Base-by-base conservation (phyloP, 805 yeast genomes). In the Maudiozyma serrabonitensis region DNA sequence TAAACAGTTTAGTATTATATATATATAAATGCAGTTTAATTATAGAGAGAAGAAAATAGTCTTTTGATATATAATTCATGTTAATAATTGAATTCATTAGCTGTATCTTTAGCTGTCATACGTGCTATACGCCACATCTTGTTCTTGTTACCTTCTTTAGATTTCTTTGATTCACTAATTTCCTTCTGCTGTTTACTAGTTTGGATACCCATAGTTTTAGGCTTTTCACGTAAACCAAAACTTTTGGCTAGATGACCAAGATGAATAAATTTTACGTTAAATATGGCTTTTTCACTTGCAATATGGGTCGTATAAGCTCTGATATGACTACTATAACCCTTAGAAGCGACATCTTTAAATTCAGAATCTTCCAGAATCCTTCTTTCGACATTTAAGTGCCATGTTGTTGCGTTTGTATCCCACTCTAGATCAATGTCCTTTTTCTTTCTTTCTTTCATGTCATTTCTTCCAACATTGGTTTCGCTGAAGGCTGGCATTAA, bases 251-350 rank as follows among this genome's bases (percentile, higher is more conserved):
- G 71, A 71, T 93, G 99, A 28, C 99, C 99, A 56, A 95, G 71
- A 74, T 93, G 99, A 51, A 95, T 70, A 34, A 75, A 68, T 57
- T 85, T 85, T 32, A 93, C 82, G 61, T 87, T 89, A 73, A 93
- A 93, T 54, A 76, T 80, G 45, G 75, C 78, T 62, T 90, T 79
- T 66, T 93, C 99, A 1, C 80, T 59, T 0, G 90, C 72, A 50
- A 89, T 76, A 71, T 93, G 99, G 0, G 99, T 93, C 6, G 99
- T 87, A 63, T 93, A 93, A 0, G 99, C 99, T 60, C 98, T 78
- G 41, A 93, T 74, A 63, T 91, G 98, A 52, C 95, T 83, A 15
- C 84, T 79, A 62, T 87, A 93, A 3, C 87, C 98, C 60, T 82
- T 79, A 5, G 79, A 77, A 1, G 99, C 97, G 39, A 75, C 62